Evolutionary conservation across 2,329 filamentous ascomycete species (phyloP).

Genomic region (Graphium sp.): DNA sequence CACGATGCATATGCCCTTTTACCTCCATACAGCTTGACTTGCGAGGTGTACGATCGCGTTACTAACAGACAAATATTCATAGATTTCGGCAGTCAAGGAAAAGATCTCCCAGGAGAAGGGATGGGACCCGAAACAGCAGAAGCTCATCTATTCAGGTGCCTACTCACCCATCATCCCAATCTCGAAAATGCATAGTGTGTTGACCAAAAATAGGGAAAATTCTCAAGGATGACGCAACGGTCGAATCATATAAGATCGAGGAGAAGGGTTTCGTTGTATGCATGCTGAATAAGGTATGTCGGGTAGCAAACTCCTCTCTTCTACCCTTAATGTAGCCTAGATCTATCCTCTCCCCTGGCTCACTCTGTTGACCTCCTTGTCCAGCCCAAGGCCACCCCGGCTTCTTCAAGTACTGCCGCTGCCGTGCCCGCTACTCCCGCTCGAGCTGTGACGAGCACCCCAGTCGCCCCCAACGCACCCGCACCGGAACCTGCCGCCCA

Average conservation of each 20-base stretch:
- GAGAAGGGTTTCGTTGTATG: constrained; percentile 99
- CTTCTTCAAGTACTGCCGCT: constrained; percentile 38
- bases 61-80: constrained; percentile 2
- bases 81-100: constrained; percentile 84
- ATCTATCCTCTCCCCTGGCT: not conserved
- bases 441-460: constrained; percentile 28
- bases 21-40: not conserved
- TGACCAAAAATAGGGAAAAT: constrained; percentile 98
- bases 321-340: not conserved
- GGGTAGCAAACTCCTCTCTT: not conserved
- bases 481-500: constrained; percentile 24
- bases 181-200: too few relatives aligned
- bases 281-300: constrained; percentile 82
- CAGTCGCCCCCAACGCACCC: constrained; percentile 30
- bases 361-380: not conserved
- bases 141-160: constrained; percentile 95
- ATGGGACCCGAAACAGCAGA: constrained; percentile 80
- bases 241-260: constrained; percentile 95
- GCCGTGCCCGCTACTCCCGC: constrained; percentile 48
- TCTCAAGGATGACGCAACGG: constrained; percentile 89
- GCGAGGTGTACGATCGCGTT: constrained; percentile 1
- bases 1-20: not conserved
- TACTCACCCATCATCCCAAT: constrained; percentile 2
- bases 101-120: constrained; percentile 87
- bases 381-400: constrained; percentile 48